Evolutionary conservation across 1,139 yeast genomes (phyloP), one percentile per base, ranked within the genome.

Genomic region (Blastobotrys niveus): DNA sequence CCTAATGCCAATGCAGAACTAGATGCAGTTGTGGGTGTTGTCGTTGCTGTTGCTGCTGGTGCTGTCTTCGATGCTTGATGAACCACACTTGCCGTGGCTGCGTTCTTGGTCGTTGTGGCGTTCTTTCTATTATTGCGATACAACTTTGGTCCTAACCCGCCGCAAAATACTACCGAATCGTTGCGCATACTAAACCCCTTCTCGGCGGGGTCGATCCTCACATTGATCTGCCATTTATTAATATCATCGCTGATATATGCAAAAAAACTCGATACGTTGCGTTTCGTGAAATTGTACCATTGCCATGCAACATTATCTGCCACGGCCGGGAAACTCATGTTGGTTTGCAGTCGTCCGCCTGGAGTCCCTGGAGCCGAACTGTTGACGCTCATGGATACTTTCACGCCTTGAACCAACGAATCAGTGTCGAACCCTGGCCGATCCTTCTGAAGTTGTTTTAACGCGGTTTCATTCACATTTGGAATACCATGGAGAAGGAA

Each of bases 401-500:
- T 38, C 6, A 36, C 5, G 3, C 39, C 39, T 36, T 36, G 32
- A 14, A 25, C 21, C 22, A 24, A 25, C 31, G 15, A 25, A 21
- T 27, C 31, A 15, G 20, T 5, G 29, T 34, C 14, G 3, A 10
- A 24, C 20, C 33, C 24, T 8, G 27, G 38, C 21, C 25, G 5
- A 2, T n/a, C 3, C 19, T 36, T 15, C 15, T 7, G 17, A 22
- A 33, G 15, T 2, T 30, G 14, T 3, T 6, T 17, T 14, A 30
- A 7, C 9, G 43, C 31, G 2, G 37, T 10, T 3, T 25, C 3
- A 17, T 39, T 26, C 8, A 33, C 32, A 18, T 39, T 33, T 17
- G 43, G 43, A 24, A 39, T 39, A 5, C 27, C 37, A 26, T 39
- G 43, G 19, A 39, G 18, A 33, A 25, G 37, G 32, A 32, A 39